Base-by-base conservation (phyloP, 2,329 filamentous ascomycete genomes). In the Fusarium musae region DNA sequence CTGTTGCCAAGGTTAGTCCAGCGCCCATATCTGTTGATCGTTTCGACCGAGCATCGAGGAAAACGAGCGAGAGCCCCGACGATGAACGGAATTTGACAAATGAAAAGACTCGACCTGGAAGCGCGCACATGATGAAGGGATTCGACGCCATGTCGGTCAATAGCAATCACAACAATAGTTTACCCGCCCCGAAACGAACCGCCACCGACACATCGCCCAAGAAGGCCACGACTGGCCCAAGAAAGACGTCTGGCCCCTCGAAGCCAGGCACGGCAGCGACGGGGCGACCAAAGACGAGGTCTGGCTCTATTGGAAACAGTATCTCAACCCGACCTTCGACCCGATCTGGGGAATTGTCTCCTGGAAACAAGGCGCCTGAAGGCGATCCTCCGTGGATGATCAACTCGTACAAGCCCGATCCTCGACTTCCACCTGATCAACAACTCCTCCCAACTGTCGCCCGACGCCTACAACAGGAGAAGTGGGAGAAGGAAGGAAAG, bases 351-450 rank as follows among this genome's bases (percentile, higher is more conserved):
- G 89, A 89, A 65, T 74, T 87, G 36, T 81, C 84, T 46, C 78
- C 83, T 37, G 80, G 77, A 81, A 78, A 81, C 87, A 89, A 94
- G 79, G 89, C 91, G 46, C 95, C 95, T 2, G 96, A 98, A 85
- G 96, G 96, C 26, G 96, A 98, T 60, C 95, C 96, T 15, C 96
- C 96, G 58, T 99, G 96, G 96, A 89, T 98, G 83, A 90, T 96
- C 50, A 93, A 93, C 28, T 94, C 97, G 83, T 99, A 98, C 83
- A 97, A 97, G 79, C 96, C 96, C 1, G 96, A 99, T 80, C 96
- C 96, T 36, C 92, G 95, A 69, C 86, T 99, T 39, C 96, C 96
- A 10, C 96, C 95, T 0, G 96, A 99, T 70, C 93, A 99, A 82
- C 96, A 99, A 80, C 91, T 99, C 59, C 90, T 99, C 16, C 96